A percentile compares a stretch with the other conserved stretches of the same genome.
phyloP scores from a whole-genome alignment of 2,329 filamentous ascomycete species.

The Phyllosticta citrichinensis region DNA sequence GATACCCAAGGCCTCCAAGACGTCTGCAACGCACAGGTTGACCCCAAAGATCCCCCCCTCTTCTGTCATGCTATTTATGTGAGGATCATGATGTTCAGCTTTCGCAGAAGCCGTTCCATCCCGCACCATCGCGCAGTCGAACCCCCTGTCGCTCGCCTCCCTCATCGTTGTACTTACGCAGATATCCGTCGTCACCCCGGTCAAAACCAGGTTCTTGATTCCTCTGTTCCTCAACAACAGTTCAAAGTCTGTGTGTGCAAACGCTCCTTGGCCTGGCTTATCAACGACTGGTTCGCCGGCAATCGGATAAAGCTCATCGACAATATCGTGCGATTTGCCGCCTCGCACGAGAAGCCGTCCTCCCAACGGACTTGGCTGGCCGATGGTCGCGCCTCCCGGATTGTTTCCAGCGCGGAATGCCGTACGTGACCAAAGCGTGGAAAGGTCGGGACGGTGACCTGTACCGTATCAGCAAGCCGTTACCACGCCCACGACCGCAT shows the following conservation, averaged over 20 bases:
- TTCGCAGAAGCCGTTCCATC: conserved; percentile 32
- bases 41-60: conserved; percentile 7
- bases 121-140: conserved; percentile 43
- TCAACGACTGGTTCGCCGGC: conserved; percentile 41
- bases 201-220: conserved; percentile 43
- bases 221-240: conserved; percentile 40
- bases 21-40: conserved; percentile 11
- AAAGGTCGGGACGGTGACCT: conserved; percentile 43
- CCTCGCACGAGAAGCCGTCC: conserved; percentile 47
- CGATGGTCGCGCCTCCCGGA: conserved; percentile 40
- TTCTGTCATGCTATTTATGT: conserved; percentile 14
- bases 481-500: background rate
- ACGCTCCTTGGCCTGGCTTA: conserved; percentile 45
- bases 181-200: conserved; percentile 47
- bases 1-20: conserved; percentile 17
- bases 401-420: conserved; percentile 44
- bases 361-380: conserved; percentile 44
- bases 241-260: conserved; percentile 46
- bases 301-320: conserved; percentile 43
- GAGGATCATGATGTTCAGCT: conserved; percentile 22
- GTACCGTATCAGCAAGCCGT: background rate
- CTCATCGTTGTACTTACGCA: conserved; percentile 46
- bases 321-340: conserved; percentile 47
- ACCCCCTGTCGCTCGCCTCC: conserved; percentile 46
- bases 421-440: conserved; percentile 47